These are phyloP conservation scores for Sarocladiaceae sp. DNA, from an alignment of 2,329 filamentous ascomycete genomes.

Conservation along the genomic window DNA sequence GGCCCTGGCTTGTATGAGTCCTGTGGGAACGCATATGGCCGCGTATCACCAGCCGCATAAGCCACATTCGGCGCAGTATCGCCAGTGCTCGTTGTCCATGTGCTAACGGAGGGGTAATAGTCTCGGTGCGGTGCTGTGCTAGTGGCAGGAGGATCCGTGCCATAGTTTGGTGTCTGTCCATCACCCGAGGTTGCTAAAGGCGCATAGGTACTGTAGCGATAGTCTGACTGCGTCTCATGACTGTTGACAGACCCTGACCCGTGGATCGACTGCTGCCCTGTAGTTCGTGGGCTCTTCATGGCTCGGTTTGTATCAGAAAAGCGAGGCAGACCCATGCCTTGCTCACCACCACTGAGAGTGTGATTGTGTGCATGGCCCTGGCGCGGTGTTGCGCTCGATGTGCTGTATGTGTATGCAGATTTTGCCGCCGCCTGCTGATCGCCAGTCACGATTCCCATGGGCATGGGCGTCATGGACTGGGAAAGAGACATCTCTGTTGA, in stretches of 20 bases:
- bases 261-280: slow-evolving; percentile 47
- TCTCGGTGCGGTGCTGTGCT: slow-evolving; percentile 33
- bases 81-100: slow-evolving; percentile 45
- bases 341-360: slow-evolving; percentile 32
- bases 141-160: slow-evolving; percentile 23
- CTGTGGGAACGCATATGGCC: slow-evolving; percentile 41
- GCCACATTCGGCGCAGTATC: slow-evolving; percentile 38
- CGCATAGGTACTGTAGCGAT: slow-evolving; percentile 46
- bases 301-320: slow-evolving; percentile 53
- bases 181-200: slow-evolving; percentile 24
- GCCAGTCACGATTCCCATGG: slow-evolving; percentile 41
- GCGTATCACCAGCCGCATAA: slow-evolving; percentile 38
- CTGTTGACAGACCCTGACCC: slow-evolving; percentile 41
- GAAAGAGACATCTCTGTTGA: slow-evolving; percentile 48
- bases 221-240: slow-evolving; percentile 46
- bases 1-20: slow-evolving; percentile 40
- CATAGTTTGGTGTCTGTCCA: slow-evolving; percentile 24
- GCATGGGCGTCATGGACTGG: slow-evolving; percentile 45
- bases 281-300: slow-evolving; percentile 50
- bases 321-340: slow-evolving; percentile 45
- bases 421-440: slow-evolving; percentile 29
- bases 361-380: slow-evolving; percentile 38
- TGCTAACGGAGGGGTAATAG: slow-evolving; percentile 45
- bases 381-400: slow-evolving; percentile 42
- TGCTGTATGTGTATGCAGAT: slow-evolving; percentile 42